phyloP scores from a whole-genome alignment of 495 filamentous ascomycete species.

The Penicillium daleae region DNA sequence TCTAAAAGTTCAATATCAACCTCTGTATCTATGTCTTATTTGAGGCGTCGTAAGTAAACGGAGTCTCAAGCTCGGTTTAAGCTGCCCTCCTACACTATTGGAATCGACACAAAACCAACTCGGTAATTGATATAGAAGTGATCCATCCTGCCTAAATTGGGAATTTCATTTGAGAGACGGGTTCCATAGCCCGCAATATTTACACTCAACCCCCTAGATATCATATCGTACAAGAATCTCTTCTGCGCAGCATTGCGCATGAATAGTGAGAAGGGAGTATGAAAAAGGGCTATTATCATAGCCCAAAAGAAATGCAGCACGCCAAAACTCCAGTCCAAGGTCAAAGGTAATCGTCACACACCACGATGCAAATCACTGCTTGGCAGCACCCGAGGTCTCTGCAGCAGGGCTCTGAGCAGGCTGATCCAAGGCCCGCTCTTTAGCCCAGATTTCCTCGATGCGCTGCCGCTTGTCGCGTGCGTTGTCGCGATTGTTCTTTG shows the following conservation, averaged over 20 bases:
- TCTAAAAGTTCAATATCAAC: constrained; percentile 30
- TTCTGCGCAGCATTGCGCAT: background rate
- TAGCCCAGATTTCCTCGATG: constrained; percentile 76
- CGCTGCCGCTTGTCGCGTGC: constrained; percentile 69
- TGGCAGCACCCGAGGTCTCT: constrained; percentile 12
- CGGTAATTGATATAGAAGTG: background rate
- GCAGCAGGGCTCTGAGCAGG: constrained; percentile 12
- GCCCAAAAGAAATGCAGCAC: constrained; percentile 11
- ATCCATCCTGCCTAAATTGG: background rate
- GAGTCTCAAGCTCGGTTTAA: background rate
- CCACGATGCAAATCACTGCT: constrained; percentile 22
- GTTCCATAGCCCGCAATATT: constrained; percentile 8
- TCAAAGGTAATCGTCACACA: constrained; percentile 9
- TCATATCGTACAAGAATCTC: constrained; percentile 27
- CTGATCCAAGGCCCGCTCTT: constrained; percentile 47
- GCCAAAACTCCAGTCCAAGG: constrained; percentile 23
- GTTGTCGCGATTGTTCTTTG: constrained; percentile 71
- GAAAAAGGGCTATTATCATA: background rate
- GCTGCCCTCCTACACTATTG: background rate
- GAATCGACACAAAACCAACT: background rate
- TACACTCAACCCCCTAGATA: constrained; percentile 1
- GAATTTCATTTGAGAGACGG: background rate
- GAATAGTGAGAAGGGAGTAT: constrained; percentile 22
- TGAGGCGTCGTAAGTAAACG: background rate
- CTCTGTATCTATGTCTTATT: background rate